phyloP scores from a whole-genome alignment of 495 filamentous ascomycete species.

The Hamigera avellanea region DNA sequence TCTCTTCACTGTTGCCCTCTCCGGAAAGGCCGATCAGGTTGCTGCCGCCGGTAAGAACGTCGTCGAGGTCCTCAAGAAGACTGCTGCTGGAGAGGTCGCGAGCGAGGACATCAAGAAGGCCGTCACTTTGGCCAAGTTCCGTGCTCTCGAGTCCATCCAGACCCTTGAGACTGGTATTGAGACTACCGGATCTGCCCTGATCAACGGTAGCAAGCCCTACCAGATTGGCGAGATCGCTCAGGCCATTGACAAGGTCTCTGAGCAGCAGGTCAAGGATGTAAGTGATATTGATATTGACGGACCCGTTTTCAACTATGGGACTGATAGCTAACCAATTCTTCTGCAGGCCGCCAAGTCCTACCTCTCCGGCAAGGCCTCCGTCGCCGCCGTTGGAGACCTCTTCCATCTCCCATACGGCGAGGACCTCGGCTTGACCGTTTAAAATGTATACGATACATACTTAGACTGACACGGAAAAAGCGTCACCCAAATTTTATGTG shows the following conservation, averaged over 20 bases:
- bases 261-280: slow-evolving; percentile 80
- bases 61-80: slow-evolving; percentile 69
- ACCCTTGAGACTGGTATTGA: slow-evolving; percentile 54
- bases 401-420: slow-evolving; percentile 82
- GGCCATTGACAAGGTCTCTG: slow-evolving; percentile 67
- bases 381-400: slow-evolving; percentile 80
- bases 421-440: slow-evolving; percentile 89
- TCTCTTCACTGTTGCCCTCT: slow-evolving; percentile 70
- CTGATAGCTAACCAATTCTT: not conserved
- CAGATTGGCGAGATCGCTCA: slow-evolving; percentile 75
- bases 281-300: slow-evolving; percentile 19
- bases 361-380: slow-evolving; percentile 76
- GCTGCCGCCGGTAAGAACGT: slow-evolving; percentile 46
- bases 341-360: slow-evolving; percentile 70
- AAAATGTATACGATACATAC: slow-evolving; percentile 42
- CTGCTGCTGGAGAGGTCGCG: slow-evolving; percentile 60
- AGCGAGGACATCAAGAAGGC: slow-evolving; percentile 88
- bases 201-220: slow-evolving; percentile 72
- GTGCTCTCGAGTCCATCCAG: slow-evolving; percentile 75
- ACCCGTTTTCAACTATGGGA: slow-evolving; percentile 2
- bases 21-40: slow-evolving; percentile 58
- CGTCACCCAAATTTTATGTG: slow-evolving; percentile 8
- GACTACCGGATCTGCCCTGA: slow-evolving; percentile 62
- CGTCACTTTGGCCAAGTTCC: slow-evolving; percentile 84
- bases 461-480: slow-evolving; percentile 27